These are phyloP conservation scores for Paramecium caudatum DNA, from an alignment of 73 alveolate genomes.

Conservation along the genomic window DNA sequence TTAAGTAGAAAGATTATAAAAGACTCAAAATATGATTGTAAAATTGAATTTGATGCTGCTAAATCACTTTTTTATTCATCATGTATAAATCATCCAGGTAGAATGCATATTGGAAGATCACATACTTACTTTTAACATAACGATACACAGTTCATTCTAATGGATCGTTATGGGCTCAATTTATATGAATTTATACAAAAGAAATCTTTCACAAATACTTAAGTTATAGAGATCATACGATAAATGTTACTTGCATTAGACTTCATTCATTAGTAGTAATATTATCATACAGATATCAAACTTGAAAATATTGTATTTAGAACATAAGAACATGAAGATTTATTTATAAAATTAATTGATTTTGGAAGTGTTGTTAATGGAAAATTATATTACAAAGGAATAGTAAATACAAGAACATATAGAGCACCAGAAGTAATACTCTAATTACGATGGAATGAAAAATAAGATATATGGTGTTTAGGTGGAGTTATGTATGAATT, in stretches of 20 bases:
- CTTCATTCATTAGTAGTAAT: constrained; percentile 75
- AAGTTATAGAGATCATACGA: background rate
- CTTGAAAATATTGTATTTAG: constrained; percentile 88
- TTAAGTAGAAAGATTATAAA: background rate
- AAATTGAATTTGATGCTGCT: constrained; percentile 3
- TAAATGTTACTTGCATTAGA: constrained; percentile 62
- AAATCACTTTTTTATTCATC: background rate
- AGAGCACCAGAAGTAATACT: constrained; percentile 98
- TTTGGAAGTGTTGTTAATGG: constrained; percentile 91
- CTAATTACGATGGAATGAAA: constrained; percentile 92
- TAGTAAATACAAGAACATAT: constrained; percentile 93
- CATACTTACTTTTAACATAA: constrained; percentile 29
- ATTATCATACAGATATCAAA: constrained; percentile 91
- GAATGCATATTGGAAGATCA: background rate
- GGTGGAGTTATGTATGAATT: constrained; percentile 96
- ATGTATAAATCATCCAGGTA: constrained; percentile 43
- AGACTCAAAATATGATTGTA: background rate
- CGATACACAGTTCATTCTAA: background rate
- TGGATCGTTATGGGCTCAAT: constrained; percentile 10
- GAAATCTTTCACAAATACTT: background rate
- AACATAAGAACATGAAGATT: constrained; percentile 76
- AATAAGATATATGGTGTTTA: constrained; percentile 97
- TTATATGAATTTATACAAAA: background rate
- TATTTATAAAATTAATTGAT: constrained; percentile 86
- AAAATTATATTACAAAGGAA: constrained; percentile 80